Base-by-base conservation (phyloP, 768 basidiomycete species). In the Tricholoma hemisulphureum region DNA sequence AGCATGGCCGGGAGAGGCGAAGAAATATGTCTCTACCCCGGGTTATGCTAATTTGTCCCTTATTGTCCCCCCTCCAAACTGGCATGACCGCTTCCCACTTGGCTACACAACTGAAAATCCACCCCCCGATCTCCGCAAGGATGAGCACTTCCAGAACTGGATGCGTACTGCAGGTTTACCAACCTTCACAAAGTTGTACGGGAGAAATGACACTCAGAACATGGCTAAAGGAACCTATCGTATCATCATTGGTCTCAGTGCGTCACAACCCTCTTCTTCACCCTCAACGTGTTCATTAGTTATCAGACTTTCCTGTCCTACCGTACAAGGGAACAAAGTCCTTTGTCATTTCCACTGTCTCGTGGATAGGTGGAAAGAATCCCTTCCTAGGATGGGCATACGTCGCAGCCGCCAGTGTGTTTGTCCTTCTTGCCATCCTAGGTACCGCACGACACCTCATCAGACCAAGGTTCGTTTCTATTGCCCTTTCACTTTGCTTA, bases 91-190 rank as follows among this genome's bases (percentile, higher is more conserved):
- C 55, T 98, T 79, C 75, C 93, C 93, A 1, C 70, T 89, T 59
- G 82, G 82, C 56, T 98, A 97, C 65, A 85, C 84, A 3, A 68
- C 74, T 1, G 72, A 72, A 4, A 84, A 79, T 60, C 83, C 82
- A 14, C 86, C 88, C 18, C 95, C 94, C 1, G 76, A 97, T 67
- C 77, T 98, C 32, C 75, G 78, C 53, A 62, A 64, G 2, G 88
- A 98, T 67, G 91, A 98, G 72, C 95, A 91, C 65, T 98, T 99
- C 79, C 96, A 98, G 74, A 95, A 96, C 69, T 99, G 97, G 97
- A 99, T 99, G 97, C 85, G 96, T 58, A 97, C 95, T 2, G 93
- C 97, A 1, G 97, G 96, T 11, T 73, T 98, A 48, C 97, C 97
- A 8, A 98, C 96, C 6, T 99, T 99, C 72, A 87, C 93, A 29